These are phyloP conservation scores for Xylaria arbuscula DNA, from an alignment of 2,329 filamentous ascomycete genomes.

Conservation along the genomic window DNA sequence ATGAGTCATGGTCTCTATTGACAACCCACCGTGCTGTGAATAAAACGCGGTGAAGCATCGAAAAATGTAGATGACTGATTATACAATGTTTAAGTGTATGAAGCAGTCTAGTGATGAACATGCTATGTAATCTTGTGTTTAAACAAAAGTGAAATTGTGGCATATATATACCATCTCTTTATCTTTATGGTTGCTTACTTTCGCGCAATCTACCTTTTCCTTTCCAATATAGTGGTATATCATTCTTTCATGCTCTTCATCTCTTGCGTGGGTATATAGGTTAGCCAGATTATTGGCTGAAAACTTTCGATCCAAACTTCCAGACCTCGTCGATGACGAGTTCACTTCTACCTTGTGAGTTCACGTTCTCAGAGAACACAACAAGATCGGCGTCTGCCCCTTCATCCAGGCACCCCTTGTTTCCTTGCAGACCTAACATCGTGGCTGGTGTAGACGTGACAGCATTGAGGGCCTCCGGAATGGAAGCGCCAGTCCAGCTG, in stretches of 20 bases:
- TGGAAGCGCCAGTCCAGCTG: slow-evolving; percentile 74
- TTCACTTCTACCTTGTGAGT: slow-evolving; percentile 56
- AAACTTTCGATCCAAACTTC: slow-evolving; percentile 76
- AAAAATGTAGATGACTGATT: slow-evolving; percentile 23
- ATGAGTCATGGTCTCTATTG: slow-evolving; percentile 5
- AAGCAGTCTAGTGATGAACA: slow-evolving; percentile 4
- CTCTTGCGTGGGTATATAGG: slow-evolving; percentile 15
- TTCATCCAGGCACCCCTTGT: slow-evolving; percentile 74
- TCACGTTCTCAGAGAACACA: slow-evolving; percentile 68
- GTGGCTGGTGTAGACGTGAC: slow-evolving; percentile 81
- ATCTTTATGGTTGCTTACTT: slow-evolving; percentile 14
- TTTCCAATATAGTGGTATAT: slow-evolving; percentile 21
- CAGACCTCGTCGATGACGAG: slow-evolving; percentile 80
- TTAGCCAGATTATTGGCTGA: slow-evolving; percentile 40
- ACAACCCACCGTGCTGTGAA: slow-evolving; percentile 7
- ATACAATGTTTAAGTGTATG: slow-evolving; percentile 22
- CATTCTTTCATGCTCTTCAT: not conserved
- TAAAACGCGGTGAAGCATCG: slow-evolving; percentile 19
- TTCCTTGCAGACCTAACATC: slow-evolving; percentile 75
- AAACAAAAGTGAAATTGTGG: slow-evolving; percentile 8
- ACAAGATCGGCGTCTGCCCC: slow-evolving; percentile 77
- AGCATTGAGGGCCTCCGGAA: slow-evolving; percentile 75
- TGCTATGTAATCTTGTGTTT: slow-evolving; percentile 19
- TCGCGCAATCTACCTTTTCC: slow-evolving; percentile 18
- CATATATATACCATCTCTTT: slow-evolving; percentile 22